Percentiles rank a stretch among this genome's conserved stretches.
Conservation (phyloP, 2,329 filamentous ascomycete species). For the Dothideomycetes sp. region DNA sequence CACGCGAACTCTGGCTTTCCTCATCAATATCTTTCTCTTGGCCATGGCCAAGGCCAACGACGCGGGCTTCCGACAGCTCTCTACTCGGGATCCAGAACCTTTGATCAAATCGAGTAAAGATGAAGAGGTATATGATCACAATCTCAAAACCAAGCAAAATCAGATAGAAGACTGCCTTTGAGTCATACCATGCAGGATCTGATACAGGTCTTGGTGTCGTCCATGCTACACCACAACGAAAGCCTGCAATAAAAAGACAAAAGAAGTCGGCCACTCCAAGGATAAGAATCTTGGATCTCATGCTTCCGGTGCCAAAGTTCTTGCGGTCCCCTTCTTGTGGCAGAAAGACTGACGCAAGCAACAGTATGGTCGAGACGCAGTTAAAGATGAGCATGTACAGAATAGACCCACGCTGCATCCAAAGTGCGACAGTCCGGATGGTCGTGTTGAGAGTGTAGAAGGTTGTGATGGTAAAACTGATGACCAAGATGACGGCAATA, state of each 20-base stretch:
- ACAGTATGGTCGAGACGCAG: constrained; percentile 19
- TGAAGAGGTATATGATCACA: constrained; percentile 22
- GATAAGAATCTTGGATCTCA: constrained; percentile 17
- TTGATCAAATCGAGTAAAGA: constrained; percentile 20
- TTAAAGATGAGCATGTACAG: constrained; percentile 18
- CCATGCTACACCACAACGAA: constrained; percentile 23
- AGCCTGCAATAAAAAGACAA: constrained; percentile 19
- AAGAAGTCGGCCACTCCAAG: constrained; percentile 17
- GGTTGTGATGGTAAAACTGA: constrained; percentile 22
- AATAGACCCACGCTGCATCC: constrained; percentile 2
- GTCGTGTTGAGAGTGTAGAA: constrained; percentile 22
- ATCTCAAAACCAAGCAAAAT: constrained; percentile 24
- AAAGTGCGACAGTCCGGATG: constrained; percentile 1
- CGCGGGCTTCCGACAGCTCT: background rate
- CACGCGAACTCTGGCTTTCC: too few relatives aligned
- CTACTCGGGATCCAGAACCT: constrained; percentile 24
- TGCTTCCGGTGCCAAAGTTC: constrained; percentile 17
- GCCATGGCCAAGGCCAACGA: too few relatives aligned
- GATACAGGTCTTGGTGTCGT: constrained; percentile 17
- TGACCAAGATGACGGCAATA: constrained; percentile 18
- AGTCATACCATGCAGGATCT: constrained; percentile 25
- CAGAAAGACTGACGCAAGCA: constrained; percentile 18
- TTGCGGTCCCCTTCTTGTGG: constrained; percentile 12
- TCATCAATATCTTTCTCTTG: too few relatives aligned
- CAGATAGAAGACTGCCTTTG: constrained; percentile 23